Evolutionary conservation across 345 rosid genomes (phyloP).

Genomic region (Eucalyptus sp.): DNA sequence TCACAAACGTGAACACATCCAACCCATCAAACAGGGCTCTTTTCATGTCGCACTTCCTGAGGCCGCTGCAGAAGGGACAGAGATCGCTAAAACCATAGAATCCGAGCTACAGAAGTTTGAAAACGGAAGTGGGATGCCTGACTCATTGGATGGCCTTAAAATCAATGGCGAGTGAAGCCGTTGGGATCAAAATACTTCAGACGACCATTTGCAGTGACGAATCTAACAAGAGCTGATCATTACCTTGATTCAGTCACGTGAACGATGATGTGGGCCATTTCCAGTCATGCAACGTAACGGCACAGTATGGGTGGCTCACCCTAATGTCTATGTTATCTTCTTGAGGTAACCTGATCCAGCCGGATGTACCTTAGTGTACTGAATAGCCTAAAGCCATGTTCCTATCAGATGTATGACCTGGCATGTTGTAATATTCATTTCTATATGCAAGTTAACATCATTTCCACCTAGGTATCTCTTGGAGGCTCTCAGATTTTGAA

Average conservation of each 20-base stretch:
- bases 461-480: background rate
- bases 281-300: background rate
- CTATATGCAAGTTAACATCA: background rate
- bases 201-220: background rate
- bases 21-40: slow-evolving; percentile 72
- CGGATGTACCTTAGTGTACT: background rate
- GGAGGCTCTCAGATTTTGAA: background rate
- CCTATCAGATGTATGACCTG: background rate
- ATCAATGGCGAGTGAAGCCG: slow-evolving; percentile 1
- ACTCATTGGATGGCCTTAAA: slow-evolving; percentile 14
- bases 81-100: slow-evolving; percentile 64
- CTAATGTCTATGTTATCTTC: background rate
- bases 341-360: background rate
- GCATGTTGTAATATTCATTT: background rate
- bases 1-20: slow-evolving; percentile 5
- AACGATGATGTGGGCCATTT: background rate
- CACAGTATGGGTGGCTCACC: background rate
- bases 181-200: background rate
- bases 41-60: slow-evolving; percentile 83
- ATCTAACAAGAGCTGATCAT: background rate
- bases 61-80: slow-evolving; percentile 40
- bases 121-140: slow-evolving; percentile 23
- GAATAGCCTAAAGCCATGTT: background rate
- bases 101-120: slow-evolving; percentile 62
- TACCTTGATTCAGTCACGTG: background rate